A percentile compares a stretch with the other conserved stretches of the same genome.
These are phyloP conservation scores for Metschnikowia baotianmanensis DNA, from an alignment of 805 yeast genomes.

Conservation along the genomic window DNA sequence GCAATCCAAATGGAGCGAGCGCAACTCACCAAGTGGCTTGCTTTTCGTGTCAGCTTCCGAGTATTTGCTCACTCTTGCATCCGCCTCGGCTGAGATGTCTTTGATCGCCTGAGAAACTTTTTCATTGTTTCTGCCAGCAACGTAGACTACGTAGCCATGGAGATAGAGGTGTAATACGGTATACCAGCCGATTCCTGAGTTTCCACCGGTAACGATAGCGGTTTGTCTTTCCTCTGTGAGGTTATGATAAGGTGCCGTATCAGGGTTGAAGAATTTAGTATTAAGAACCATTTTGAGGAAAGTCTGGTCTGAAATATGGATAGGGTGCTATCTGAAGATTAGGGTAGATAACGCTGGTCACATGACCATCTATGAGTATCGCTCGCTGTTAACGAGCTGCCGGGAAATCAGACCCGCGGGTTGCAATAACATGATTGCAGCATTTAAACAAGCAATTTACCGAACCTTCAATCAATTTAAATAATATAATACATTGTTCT, in stretches of 20 bases:
- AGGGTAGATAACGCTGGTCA: too few relatives aligned
- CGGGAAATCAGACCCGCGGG: too few relatives aligned
- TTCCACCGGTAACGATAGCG: slow-evolving; percentile 40
- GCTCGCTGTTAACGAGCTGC: too few relatives aligned
- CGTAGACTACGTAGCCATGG: slow-evolving; percentile 38
- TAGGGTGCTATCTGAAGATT: too few relatives aligned
- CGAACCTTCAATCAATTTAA: neutral
- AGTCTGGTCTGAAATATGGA: too few relatives aligned
- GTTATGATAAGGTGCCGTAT: slow-evolving; percentile 27
- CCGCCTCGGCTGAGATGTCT: slow-evolving; percentile 34
- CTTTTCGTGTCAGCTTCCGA: slow-evolving; percentile 26
- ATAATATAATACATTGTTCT: neutral
- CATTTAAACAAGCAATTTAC: too few relatives aligned
- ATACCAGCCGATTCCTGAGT: slow-evolving; percentile 41
- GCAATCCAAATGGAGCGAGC: slow-evolving; percentile 17
- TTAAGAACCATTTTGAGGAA: neutral
- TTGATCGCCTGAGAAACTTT: slow-evolving; percentile 34
- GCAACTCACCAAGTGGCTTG: slow-evolving; percentile 15
- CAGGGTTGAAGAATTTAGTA: slow-evolving; percentile 26
- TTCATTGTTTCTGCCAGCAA: slow-evolving; percentile 34
- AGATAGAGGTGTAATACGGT: slow-evolving; percentile 38
- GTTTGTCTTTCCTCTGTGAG: slow-evolving; percentile 28
- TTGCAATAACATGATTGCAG: too few relatives aligned
- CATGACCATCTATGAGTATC: too few relatives aligned
- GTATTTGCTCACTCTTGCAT: slow-evolving; percentile 24